phyloP scores from a whole-genome alignment of 805 yeast species.

The Blastobotrys attinorum region DNA sequence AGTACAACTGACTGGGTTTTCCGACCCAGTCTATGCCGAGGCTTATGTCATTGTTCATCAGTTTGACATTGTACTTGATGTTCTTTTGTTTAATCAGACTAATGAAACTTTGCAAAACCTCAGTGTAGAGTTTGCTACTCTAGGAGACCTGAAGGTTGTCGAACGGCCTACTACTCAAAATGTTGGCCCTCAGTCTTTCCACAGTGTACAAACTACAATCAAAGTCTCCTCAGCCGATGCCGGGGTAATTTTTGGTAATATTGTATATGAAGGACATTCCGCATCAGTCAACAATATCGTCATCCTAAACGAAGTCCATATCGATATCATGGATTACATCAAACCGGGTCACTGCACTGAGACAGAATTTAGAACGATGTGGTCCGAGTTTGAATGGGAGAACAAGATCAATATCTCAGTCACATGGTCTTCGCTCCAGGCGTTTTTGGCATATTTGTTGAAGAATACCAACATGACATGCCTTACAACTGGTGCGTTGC shows the following conservation, averaged over 20 bases:
- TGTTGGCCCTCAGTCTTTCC: constrained; percentile 96
- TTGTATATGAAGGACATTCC: constrained; percentile 92
- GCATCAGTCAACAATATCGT: constrained; percentile 85
- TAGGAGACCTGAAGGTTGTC: constrained; percentile 91
- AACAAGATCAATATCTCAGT: constrained; percentile 76
- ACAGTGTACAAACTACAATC: constrained; percentile 77
- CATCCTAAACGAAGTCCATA: constrained; percentile 87
- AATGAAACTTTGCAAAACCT: constrained; percentile 76
- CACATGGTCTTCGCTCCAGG: constrained; percentile 55
- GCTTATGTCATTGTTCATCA: constrained; percentile 95
- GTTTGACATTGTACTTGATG: constrained; percentile 91
- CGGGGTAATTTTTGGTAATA: constrained; percentile 95
- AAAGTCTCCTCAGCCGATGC: constrained; percentile 97
- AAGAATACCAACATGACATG: constrained; percentile 89
- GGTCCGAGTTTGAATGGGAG: constrained; percentile 99
- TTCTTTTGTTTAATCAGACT: constrained; percentile 90
- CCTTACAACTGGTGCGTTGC: constrained; percentile 87
- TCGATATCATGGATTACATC: constrained; percentile 95
- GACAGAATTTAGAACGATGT: constrained; percentile 88
- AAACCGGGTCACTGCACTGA: constrained; percentile 91
- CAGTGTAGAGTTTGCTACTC: constrained; percentile 89
- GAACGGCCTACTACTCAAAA: constrained; percentile 86
- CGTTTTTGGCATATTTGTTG: constrained; percentile 67
- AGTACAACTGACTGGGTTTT: constrained; percentile 92
- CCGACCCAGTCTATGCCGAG: constrained; percentile 97